Conservation (phyloP, 73 alveolate genomes). For the Uronychia setigera region DNA sequence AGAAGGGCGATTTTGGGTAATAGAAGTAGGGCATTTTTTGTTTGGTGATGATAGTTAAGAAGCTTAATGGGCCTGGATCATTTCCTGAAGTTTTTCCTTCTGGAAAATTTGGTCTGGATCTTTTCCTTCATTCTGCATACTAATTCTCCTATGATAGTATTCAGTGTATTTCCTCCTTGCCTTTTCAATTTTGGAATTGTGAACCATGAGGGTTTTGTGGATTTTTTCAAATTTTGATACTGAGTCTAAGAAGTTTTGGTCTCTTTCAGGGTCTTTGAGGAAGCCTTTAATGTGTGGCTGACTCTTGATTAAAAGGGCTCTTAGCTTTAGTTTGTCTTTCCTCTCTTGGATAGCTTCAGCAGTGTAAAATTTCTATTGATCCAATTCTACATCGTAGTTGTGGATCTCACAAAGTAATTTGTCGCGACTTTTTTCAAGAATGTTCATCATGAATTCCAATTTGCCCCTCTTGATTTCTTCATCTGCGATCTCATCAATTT, state of each 20-base stretch:
- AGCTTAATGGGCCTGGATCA: neutral
- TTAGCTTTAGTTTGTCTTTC: conserved; percentile 46
- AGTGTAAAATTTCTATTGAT: conserved; percentile 23
- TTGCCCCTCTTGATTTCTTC: neutral
- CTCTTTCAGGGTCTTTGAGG: conserved; percentile 21
- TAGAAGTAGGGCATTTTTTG: no score
- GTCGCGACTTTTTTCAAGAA: neutral
- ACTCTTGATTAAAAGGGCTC: conserved; percentile 11
- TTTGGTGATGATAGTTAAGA: neutral
- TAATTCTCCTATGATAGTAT: neutral
- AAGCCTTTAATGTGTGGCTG: neutral
- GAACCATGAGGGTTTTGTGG: conserved; percentile 25
- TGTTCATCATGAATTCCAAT: neutral
- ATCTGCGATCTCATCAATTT: neutral
- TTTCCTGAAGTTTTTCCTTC: neutral
- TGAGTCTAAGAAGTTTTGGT: neutral
- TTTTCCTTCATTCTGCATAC: neutral
- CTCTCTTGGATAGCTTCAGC: conserved; percentile 48
- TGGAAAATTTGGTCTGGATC: neutral
- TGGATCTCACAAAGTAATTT: neutral
- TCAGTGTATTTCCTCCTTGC: neutral
- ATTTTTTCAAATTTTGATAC: conserved; percentile 21
- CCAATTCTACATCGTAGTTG: neutral
- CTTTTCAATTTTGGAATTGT: conserved; percentile 37
- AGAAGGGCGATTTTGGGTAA: no score